Evolutionary conservation across 2,329 filamentous ascomycete species (phyloP), one percentile per base, ranked within the genome.

Genomic region (Neocatenulostroma microsporum): DNA sequence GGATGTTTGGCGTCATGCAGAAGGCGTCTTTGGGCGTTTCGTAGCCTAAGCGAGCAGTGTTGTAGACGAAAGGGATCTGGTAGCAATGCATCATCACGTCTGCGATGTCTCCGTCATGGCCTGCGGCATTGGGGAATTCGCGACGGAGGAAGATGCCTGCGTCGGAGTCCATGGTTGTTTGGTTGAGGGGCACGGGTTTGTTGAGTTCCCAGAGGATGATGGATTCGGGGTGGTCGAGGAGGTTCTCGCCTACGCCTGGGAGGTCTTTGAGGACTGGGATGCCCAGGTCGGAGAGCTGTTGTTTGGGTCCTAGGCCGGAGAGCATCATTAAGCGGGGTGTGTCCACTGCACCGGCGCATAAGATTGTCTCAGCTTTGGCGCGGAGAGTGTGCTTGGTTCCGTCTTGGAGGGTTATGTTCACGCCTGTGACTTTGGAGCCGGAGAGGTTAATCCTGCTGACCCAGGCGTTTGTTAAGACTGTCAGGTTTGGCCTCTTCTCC

Each of bases 11-110:
- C 12, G 85, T 91, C 81, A 91, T 91, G 74, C 85, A 91, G 70
- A 93, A 93, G 35, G 84, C 85, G 53, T 88, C 82, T 42, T 80
- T 67, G 32, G 76, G 76, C 26, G 68, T 68, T 52, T 79, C 76
- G 60, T 80, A 94, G 48, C 86, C 86, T 9, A 94, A 73, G 26
- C 67, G 79, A 37, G 73, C 67, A 2, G 86, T 94, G 72, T 94
- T 94, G 50, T 87, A 76, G 45, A 80, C 84, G 66, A 94, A 94
- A 36, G 86, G 86, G 49, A 94, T 93, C 65, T 94, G 87, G 69
- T 94, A 94, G 74, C 86, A 94, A 68, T 94, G 86, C 82, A 91
- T 91, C 87, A 94, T 94, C 54, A 93, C 67, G 56, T 94, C 87
- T 46, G 82, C 83, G 37, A 84, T 80, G 44, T 82, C 74, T 35